A percentile compares a stretch with the other conserved stretches of the same genome.
Conservation (phyloP, 2,329 filamentous ascomycete genomes). For the Chrysosphaeria jannelii region DNA sequence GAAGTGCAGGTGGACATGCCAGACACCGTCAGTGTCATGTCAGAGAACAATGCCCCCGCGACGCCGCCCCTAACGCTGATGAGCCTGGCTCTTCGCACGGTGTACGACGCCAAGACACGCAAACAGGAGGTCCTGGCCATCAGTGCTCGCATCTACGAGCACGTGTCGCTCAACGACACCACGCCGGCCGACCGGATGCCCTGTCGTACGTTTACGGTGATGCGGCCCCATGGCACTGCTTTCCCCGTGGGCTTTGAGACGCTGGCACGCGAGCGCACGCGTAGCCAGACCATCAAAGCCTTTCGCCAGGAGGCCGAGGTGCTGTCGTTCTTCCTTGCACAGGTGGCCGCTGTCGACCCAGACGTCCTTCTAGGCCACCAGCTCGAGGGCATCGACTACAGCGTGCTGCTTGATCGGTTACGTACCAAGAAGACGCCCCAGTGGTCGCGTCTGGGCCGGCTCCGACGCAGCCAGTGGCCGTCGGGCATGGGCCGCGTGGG, state of each 20-base stretch:
- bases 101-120: slow-evolving; percentile 72
- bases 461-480: slow-evolving; percentile 67
- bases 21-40: slow-evolving; percentile 38
- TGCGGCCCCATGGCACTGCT: slow-evolving; percentile 44
- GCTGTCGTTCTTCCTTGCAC: slow-evolving; percentile 63
- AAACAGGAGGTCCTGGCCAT: slow-evolving; percentile 88
- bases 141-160: slow-evolving; percentile 77
- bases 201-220: slow-evolving; percentile 70
- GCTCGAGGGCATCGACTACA: slow-evolving; percentile 92
- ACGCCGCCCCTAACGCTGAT: slow-evolving; percentile 79
- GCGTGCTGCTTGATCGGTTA: slow-evolving; percentile 59
- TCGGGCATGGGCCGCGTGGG: slow-evolving; percentile 59
- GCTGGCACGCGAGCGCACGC: slow-evolving; percentile 29
- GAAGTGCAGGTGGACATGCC: slow-evolving; percentile 63
- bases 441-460: slow-evolving; percentile 76
- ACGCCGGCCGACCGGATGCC: slow-evolving; percentile 69
- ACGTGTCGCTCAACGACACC: slow-evolving; percentile 61
- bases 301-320: slow-evolving; percentile 67
- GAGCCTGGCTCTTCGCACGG: slow-evolving; percentile 70
- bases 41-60: slow-evolving; percentile 53
- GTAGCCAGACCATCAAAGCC: slow-evolving; percentile 48
- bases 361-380: slow-evolving; percentile 87
- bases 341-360: slow-evolving; percentile 66
- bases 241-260: slow-evolving; percentile 75
- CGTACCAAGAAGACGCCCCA: slow-evolving; percentile 74